Evolutionary conservation across 148 eudicot genomes (phyloP).

Genomic region (Oxyria digyna): DNA sequence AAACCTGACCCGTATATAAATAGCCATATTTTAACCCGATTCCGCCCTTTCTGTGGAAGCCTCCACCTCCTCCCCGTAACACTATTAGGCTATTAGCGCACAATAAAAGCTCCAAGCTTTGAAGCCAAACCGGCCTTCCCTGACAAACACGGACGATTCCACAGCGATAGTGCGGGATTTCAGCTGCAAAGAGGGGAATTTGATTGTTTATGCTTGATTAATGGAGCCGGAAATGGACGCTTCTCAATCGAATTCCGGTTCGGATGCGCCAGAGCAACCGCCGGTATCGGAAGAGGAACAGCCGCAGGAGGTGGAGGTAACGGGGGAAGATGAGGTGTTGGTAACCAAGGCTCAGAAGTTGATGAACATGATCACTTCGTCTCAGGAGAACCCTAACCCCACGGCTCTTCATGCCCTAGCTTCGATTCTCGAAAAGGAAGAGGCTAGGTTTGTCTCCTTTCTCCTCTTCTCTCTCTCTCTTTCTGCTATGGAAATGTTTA

Average conservation of each 20-base stretch:
- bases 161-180: not conserved
- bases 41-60: slow-evolving; percentile 4
- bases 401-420: slow-evolving; percentile 68
- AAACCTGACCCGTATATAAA: not conserved
- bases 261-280: not conserved
- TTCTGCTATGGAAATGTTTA: not conserved
- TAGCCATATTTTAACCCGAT: not conserved
- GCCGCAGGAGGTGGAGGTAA: slow-evolving; percentile 12
- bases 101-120: slow-evolving; percentile 1
- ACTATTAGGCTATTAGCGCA: not conserved
- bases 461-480: not conserved
- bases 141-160: not conserved
- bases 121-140: not conserved
- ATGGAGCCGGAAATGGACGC: slow-evolving; percentile 16
- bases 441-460: slow-evolving; percentile 42
- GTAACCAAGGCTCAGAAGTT: slow-evolving; percentile 43
- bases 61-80: not conserved
- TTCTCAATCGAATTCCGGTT: slow-evolving; percentile 7
- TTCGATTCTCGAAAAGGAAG: slow-evolving; percentile 71
- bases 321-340: slow-evolving; percentile 36
- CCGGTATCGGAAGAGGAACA: slow-evolving; percentile 3
- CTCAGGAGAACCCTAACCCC: slow-evolving; percentile 73
- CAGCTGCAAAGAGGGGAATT: not conserved
- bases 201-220: not conserved
- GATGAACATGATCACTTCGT: slow-evolving; percentile 62